Evolutionary conservation across 306 rosid species (phyloP).

Genomic region (Rubus parviflorus): DNA sequence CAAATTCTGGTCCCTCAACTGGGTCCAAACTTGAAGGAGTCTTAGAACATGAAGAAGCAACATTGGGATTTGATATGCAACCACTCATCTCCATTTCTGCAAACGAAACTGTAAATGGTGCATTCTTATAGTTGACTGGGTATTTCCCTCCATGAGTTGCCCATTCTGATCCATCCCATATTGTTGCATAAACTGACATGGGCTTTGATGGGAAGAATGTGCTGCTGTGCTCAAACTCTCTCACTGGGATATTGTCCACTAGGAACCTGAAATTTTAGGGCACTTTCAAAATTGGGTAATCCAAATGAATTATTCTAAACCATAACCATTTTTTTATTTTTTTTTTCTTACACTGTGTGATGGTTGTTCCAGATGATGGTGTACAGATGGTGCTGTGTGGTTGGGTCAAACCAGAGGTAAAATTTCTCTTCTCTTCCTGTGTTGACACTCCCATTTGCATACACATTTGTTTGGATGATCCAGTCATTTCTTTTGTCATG

Average conservation of each 20-base stretch:
- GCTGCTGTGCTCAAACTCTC: conserved; percentile 59
- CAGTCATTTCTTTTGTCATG: conserved; percentile 86
- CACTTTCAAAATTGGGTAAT: conserved; percentile 7
- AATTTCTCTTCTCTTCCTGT: conserved; percentile 98
- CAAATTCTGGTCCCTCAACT: conserved; percentile 67
- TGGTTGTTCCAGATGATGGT: conserved; percentile 88
- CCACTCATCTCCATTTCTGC: conserved; percentile 65
- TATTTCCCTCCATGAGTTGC: conserved; percentile 97
- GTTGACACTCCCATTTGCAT: conserved; percentile 85
- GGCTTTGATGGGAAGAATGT: conserved; percentile 73
- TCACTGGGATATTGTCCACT: conserved; percentile 83
- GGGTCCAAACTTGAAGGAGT: conserved; percentile 60
- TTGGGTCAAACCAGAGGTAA: conserved; percentile 95
- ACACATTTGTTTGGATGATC: conserved; percentile 84
- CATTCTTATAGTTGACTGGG: conserved; percentile 73
- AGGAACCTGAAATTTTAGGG: conserved; percentile 55
- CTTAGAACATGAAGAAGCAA: conserved; percentile 49
- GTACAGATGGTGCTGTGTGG: conserved; percentile 66
- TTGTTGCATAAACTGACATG: conserved; percentile 81
- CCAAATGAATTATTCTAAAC: neutral
- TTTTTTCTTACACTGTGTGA: conserved; percentile 67
- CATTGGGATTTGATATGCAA: conserved; percentile 45
- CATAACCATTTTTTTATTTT: neutral
- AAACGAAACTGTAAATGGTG: conserved; percentile 75
- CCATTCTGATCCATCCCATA: conserved; percentile 98